Base-by-base conservation (phyloP, 1,284 basidiomycete genomes). In the Tilletia walkeri region DNA sequence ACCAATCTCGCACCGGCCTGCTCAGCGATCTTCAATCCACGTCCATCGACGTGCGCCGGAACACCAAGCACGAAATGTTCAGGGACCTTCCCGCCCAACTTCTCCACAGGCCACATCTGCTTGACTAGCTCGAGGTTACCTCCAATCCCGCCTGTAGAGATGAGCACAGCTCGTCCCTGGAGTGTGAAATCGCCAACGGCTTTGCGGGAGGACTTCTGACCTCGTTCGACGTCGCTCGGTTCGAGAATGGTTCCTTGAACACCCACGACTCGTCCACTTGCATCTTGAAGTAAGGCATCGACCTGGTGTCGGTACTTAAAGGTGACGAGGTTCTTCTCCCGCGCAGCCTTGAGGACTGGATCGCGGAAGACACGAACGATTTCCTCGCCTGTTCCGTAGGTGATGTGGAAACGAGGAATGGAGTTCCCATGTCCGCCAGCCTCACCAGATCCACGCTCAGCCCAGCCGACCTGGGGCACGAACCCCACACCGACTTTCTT, bases 61-160 rank as follows among this genome's bases (percentile, higher is more conserved):
- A 73, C 72, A 34, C 72, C 72, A 0, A 73, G 63, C 7, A 73
- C 72, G 18, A 67, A 53, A 30, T 70, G 53, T 24, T 70, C 48
- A 4, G 72, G 72, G 18, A 54, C 53, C n/a, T 61, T 41, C 6
- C 69, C 66, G n/a, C 66, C 53, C 9, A 73, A 36, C 59, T 54
- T 66, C 49, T 73, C 50, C 0, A 36, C 56, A 3, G 72, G 72
- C 72, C 72, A 73, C 34, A 69, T 70, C 39, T 70, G 20, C 56
- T 66, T 66, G 65, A 73, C 67, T 34, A 73, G 56, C 20, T 70
- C 69, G 12, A 67, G 49, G 47, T 70, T 73, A 39, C 72, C 72
- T n/a, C 72, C 72, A 53, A 73, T 73, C 30, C 72, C 72, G 39
- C 72, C 72, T 0, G 72, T 68, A 1, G 72, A n/a, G n/a, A 73